Percentiles rank a stretch among this genome's conserved stretches.
phyloP scores from a whole-genome alignment of 2,329 filamentous ascomycete species.

The Aspergillus sp. region DNA sequence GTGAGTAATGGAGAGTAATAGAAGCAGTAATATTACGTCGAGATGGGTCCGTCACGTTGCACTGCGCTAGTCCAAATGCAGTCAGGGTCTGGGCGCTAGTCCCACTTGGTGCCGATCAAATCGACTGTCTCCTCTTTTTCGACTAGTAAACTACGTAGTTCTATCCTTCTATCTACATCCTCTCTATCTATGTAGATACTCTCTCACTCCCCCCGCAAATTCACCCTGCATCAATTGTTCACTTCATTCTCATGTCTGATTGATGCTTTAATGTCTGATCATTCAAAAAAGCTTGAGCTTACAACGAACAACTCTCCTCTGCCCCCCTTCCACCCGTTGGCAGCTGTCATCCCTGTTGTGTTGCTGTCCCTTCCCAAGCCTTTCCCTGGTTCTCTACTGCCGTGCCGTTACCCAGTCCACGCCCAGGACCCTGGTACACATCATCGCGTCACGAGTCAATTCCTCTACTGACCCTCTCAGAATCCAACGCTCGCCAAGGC shows the following conservation, averaged over 20 bases:
- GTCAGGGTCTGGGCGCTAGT: too few species aligned
- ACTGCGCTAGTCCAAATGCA: too few species aligned
- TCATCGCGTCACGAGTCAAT: constrained; percentile 17
- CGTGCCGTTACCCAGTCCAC: constrained; percentile 17
- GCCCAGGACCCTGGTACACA: constrained; percentile 17
- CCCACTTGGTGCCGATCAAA: background rate
- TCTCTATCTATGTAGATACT: too few species aligned
- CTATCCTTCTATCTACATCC: background rate
- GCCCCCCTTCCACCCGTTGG: background rate
- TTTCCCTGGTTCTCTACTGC: constrained; percentile 8
- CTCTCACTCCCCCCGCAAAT: too few species aligned
- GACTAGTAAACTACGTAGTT: background rate
- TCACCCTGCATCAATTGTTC: background rate
- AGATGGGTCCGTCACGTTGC: too few species aligned
- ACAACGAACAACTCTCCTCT: background rate
- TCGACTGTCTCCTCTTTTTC: background rate
- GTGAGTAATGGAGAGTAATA: background rate
- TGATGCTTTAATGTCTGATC: background rate
- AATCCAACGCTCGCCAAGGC: background rate
- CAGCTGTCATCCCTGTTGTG: constrained; percentile 1
- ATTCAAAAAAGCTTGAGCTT: background rate
- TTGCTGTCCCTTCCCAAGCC: background rate
- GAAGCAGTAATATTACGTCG: too few species aligned
- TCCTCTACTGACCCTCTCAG: constrained; percentile 6
- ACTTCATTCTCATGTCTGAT: background rate